Percentiles rank a stretch among this genome's conserved stretches.
Conservation (phyloP, 768 basidiomycete species). For the Termitomyces sp. region DNA sequence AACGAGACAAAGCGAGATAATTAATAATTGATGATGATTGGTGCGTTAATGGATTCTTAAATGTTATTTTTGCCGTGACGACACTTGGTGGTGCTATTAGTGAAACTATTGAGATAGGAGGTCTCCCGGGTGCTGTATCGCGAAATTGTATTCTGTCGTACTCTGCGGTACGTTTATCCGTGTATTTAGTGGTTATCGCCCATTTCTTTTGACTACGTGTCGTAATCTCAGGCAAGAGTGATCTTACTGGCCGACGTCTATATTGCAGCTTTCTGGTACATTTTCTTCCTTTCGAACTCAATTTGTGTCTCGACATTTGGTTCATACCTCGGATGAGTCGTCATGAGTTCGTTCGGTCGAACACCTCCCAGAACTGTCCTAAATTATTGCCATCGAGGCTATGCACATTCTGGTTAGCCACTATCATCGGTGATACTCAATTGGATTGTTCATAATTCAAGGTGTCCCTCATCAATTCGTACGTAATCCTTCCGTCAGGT, state of each 20-base stretch:
- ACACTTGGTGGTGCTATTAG: conserved; percentile 36
- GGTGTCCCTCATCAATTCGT: conserved; percentile 21
- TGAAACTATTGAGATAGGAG: conserved; percentile 55
- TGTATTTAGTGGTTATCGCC: conserved; percentile 44
- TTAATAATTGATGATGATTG: conserved; percentile 27
- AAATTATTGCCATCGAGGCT: conserved; percentile 53
- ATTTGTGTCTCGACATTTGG: conserved; percentile 58
- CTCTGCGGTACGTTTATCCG: conserved; percentile 51
- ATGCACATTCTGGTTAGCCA: conserved; percentile 19
- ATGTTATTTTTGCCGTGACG: too few species aligned
- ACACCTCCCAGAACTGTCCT: conserved; percentile 16
- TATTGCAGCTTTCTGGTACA: conserved; percentile 40
- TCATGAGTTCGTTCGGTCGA: too few species aligned
- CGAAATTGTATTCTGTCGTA: conserved; percentile 41
- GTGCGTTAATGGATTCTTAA: conserved; percentile 6
- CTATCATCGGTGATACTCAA: not conserved
- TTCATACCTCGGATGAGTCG: conserved; percentile 41
- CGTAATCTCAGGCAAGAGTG: too few species aligned
- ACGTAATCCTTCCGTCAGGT: conserved; percentile 1
- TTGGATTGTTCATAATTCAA: not conserved
- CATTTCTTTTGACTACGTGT: conserved; percentile 31
- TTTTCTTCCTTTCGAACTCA: conserved; percentile 53
- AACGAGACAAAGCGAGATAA: conserved; percentile 22
- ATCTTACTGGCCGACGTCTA: too few species aligned
- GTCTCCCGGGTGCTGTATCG: conserved; percentile 57